phyloP scores from a whole-genome alignment of 2,329 filamentous ascomycete species.

The Ustulina deusta region DNA sequence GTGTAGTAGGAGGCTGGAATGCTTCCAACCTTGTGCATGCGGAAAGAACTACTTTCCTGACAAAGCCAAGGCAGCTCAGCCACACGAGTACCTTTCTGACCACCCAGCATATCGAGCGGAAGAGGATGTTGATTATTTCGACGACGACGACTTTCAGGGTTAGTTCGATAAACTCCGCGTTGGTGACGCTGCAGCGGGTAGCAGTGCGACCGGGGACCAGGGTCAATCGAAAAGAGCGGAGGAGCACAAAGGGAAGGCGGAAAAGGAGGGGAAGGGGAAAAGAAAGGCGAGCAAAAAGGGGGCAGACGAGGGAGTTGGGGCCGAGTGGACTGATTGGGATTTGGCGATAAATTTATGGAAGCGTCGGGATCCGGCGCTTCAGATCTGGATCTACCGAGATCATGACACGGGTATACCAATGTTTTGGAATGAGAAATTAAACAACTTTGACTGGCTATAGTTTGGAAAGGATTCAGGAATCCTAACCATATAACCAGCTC shows the following conservation, averaged over 20 bases:
- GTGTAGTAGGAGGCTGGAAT: constrained; percentile 4
- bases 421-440: too few relatives aligned
- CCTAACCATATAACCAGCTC: too few relatives aligned
- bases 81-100: constrained; percentile 1
- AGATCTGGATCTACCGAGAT: too few relatives aligned
- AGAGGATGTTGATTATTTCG: constrained; percentile 4
- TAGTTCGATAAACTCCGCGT: constrained; percentile 5
- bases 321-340: too few relatives aligned
- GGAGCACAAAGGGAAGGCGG: not conserved
- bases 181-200: constrained; percentile 4
- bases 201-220: constrained; percentile 2
- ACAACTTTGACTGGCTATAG: too few relatives aligned
- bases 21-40: not conserved
- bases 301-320: too few relatives aligned
- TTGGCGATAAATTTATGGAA: too few relatives aligned
- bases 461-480: too few relatives aligned
- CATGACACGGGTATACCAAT: too few relatives aligned
- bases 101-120: constrained; percentile 1
- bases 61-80: constrained; percentile 2
- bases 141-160: constrained; percentile 3
- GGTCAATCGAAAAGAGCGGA: not conserved
- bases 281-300: not conserved
- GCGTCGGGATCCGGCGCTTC: too few relatives aligned
- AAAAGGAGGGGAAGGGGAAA: not conserved
- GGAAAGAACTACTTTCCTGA: constrained; percentile 2